Conservation (phyloP, 768 basidiomycete genomes). For the Tulasnella sp. region DNA sequence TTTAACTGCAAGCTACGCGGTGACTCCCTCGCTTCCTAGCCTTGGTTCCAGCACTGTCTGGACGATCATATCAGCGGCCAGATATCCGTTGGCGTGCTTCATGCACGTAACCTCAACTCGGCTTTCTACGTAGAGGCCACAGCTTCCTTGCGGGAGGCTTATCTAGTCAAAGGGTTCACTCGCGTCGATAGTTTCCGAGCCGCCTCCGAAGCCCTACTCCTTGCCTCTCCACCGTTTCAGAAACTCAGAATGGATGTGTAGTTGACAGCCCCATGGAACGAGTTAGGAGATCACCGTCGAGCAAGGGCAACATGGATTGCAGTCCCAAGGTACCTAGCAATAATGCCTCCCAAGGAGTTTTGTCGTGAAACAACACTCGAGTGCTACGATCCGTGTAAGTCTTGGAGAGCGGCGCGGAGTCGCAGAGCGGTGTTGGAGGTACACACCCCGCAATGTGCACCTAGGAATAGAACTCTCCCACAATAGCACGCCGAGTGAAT, state of each 20-base stretch:
- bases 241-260: background rate
- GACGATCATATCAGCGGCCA: too few species aligned
- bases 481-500: too few species aligned
- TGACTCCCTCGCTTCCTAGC: too few species aligned
- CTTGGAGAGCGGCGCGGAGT: too few species aligned
- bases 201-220: background rate
- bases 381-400: too few species aligned
- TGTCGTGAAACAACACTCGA: too few species aligned
- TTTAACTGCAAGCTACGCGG: background rate
- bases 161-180: background rate
- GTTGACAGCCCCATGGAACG: background rate
- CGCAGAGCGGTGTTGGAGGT: too few species aligned
- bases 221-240: background rate
- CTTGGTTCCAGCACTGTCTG: too few species aligned
- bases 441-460: too few species aligned
- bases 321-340: background rate
- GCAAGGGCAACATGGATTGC: background rate
- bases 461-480: too few species aligned
- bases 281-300: background rate
- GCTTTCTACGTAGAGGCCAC: background rate
- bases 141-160: background rate
- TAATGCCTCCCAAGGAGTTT: background rate
- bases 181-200: background rate
- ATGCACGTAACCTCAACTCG: background rate
- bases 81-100: background rate